Evolutionary conservation across 2,329 filamentous ascomycete genomes (phyloP), one percentile per base, ranked within the genome.

Genomic region (Fusarium subtropicale): DNA sequence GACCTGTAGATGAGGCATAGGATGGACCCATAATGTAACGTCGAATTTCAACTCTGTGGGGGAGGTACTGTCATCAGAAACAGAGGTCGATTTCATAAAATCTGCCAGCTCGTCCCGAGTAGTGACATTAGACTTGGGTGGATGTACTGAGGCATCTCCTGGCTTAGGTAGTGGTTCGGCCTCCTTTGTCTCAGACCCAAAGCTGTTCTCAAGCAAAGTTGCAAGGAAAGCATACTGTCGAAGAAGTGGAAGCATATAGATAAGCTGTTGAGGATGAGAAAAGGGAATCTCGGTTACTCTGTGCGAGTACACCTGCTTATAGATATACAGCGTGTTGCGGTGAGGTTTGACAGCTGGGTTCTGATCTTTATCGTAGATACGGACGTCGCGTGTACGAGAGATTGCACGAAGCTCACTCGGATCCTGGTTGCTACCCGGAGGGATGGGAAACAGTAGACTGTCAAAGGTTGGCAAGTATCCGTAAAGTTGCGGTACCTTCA

Each of bases 141-240:
- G 55, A 15, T 38, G 20, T 4, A 24, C 33, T 47, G 30, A 39
- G 6, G 24, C 30, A 45, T 59, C 45, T 18, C 31, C 62, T 47
- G 66, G 60, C 31, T 57, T 57, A 6, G 24, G 38, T 22, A 38
- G 20, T 24, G 54, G 59, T 12, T 69, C 59, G 24, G 69, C 58
- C 34, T 75, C 72, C 12, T 71, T 68, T 9, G 73, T 77, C 46
- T 75, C 76, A 6, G 79, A 74, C 36, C 81, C 82, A 73, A 93
- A 91, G 59, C 85, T 88, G 51, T 86, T 87, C 57, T 85, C 81
- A 5, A 95, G 82, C 4, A 96, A 78, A 0, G 83, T 87, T 2
- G 88, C 88, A 7, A 93, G 81, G 69, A 91, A 89, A 0, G 91
- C 90, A 74, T 93, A 96, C 76, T 96, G 92, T 16, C 93, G 85